Evolutionary conservation across 1,139 yeast species (phyloP), one percentile per base, ranked within the genome.

Genomic region (Blastobotrys illinoisensis): DNA sequence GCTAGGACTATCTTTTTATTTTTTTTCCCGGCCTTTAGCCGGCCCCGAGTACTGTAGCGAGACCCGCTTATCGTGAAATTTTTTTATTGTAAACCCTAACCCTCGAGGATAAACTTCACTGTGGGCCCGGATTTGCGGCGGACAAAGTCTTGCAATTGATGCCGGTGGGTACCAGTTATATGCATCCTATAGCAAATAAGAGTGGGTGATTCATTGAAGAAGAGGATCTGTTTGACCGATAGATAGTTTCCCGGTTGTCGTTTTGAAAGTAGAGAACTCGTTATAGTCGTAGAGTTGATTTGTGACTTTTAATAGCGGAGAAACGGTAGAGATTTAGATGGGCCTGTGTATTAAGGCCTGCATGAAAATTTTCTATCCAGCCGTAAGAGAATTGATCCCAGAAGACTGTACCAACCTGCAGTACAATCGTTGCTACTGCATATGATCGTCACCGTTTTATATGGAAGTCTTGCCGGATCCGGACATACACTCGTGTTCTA

Each of bases 101-200:
- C 40, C 40, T n/a, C 16, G 16, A n/a, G 13, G 47, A 44, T 44
- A 28, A 24, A 26, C 21, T 49, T 13, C 51, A 49, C 36, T 49
- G 43, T 16, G 36, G 18, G 26, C 44, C 45, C 24, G 24, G 51
- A 28, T 49, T 9, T 24, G 24, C 28, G 32, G 44, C 18, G 14
- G 44, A 18, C 47, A 44, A 26, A 44, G 46, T 23, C 40, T 32
- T 32, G 40, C 5, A 7, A 5, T 6, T 13, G 3, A 32, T 32
- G 40, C 40, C 11, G 40, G 40, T 32, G 16, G 40, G 40, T 3
- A 16, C 3, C 32, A 11, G 13, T n/a, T n/a, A n/a, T n/a, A n/a
- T n/a, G n/a, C n/a, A n/a, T n/a, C n/a, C 9, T 26, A 26, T 26
- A 11, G 40, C 40, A 32, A n/a, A 32, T 6, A n/a, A 11, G 13